These are phyloP conservation scores for Graphilbum fragrans DNA, from an alignment of 2,329 filamentous ascomycete species.

Conservation along the genomic window DNA sequence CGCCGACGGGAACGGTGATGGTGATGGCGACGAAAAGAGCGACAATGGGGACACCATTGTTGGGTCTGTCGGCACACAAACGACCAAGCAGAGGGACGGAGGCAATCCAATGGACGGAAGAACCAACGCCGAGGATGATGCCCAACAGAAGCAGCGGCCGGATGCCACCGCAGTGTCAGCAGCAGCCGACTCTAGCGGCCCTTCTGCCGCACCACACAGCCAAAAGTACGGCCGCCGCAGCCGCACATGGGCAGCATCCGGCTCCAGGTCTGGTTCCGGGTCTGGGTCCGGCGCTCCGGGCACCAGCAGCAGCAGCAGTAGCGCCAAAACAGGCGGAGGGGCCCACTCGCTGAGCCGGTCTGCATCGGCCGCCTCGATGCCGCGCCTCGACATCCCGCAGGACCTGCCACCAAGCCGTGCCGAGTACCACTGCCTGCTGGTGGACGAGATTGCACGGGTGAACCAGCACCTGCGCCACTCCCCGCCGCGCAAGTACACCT, in stretches of 20 bases:
- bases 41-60: not conserved
- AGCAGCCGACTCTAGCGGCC: no score
- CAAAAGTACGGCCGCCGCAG: not conserved
- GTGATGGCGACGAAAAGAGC: not conserved
- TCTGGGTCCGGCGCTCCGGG: not conserved
- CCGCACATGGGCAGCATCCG: not conserved
- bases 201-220: no score
- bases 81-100: no score
- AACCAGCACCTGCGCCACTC: slow-evolving; percentile 48
- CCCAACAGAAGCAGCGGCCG: not conserved
- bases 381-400: slow-evolving; percentile 21
- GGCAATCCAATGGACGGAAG: no score
- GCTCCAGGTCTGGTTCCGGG: not conserved
- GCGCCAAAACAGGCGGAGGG: not conserved
- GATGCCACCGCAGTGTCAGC: no score
- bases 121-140: no score
- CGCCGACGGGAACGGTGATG: not conserved
- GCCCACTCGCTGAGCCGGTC: not conserved
- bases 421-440: slow-evolving; percentile 53
- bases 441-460: slow-evolving; percentile 57
- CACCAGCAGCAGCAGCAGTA: not conserved
- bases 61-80: not conserved
- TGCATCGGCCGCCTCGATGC: slow-evolving; percentile 13
- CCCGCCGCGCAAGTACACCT: slow-evolving; percentile 56
- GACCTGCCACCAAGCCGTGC: slow-evolving; percentile 27